Evolutionary conservation across 371 early-diverging fungal species (phyloP).

Genomic region (Umbelopsis sp.): DNA sequence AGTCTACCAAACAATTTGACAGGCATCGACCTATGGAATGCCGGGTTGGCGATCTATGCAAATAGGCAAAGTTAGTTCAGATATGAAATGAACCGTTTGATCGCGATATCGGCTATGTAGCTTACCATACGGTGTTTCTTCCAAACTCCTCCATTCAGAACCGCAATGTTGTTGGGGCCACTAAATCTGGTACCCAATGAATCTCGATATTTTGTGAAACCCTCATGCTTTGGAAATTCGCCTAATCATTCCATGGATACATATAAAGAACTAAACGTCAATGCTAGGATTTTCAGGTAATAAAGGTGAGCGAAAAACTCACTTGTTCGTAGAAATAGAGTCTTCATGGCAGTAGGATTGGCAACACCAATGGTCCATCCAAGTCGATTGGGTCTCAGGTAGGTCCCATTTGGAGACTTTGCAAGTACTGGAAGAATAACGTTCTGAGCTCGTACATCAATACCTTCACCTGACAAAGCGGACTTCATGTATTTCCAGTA

Average conservation of each 20-base stretch:
- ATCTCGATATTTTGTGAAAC: background rate
- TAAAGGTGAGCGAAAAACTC: background rate
- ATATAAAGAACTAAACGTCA: background rate
- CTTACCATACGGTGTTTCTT: conserved; percentile 22
- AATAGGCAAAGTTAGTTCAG: background rate
- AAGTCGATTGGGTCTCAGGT: conserved; percentile 1
- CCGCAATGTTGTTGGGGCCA: conserved; percentile 5
- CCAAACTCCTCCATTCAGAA: conserved; percentile 20
- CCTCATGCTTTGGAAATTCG: background rate
- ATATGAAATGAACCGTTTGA: background rate
- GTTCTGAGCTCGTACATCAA: background rate
- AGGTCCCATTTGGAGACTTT: background rate
- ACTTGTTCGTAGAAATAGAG: conserved; percentile 37
- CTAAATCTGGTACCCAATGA: background rate
- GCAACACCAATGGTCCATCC: conserved; percentile 37
- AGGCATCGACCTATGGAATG: conserved; percentile 46
- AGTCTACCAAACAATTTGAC: conserved; percentile 32
- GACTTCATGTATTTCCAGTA: background rate
- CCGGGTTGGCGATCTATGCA: conserved; percentile 38
- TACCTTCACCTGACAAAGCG: background rate
- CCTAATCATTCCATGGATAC: background rate
- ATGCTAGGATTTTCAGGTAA: background rate
- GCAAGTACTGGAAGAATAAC: background rate
- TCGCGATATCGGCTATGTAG: background rate
- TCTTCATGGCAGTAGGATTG: conserved; percentile 30